Conservation (phyloP, 2,329 filamentous ascomycete genomes). For the Talaromyces sp. region DNA sequence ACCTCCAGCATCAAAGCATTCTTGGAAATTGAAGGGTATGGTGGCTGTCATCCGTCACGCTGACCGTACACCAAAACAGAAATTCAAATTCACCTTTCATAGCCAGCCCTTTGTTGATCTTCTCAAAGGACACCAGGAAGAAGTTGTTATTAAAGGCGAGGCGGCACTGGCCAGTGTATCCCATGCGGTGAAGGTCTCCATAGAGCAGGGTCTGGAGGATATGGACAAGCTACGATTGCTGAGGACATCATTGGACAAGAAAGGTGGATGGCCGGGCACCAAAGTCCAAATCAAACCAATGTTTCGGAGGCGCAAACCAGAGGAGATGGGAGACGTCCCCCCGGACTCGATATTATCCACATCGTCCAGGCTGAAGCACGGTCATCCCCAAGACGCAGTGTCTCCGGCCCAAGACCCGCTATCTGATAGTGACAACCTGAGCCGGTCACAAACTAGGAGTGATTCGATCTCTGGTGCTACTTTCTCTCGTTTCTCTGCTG, state of each 20-base stretch:
- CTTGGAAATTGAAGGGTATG: conserved; percentile 97
- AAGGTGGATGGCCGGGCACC: conserved; percentile 88
- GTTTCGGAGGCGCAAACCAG: conserved; percentile 83
- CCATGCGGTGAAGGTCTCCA: conserved; percentile 76
- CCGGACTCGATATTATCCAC: conserved; percentile 15
- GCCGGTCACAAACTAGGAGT: conserved; percentile 58
- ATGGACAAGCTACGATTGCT: conserved; percentile 78
- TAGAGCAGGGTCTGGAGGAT: conserved; percentile 77
- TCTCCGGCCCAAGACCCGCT: conserved; percentile 18
- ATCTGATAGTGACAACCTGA: conserved; percentile 29
- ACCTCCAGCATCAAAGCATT: conserved; percentile 73
- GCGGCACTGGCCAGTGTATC: conserved; percentile 84
- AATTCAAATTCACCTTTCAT: conserved; percentile 99
- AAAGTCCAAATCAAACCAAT: conserved; percentile 99
- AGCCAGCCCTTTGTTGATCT: conserved; percentile 93
- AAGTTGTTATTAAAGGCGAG: conserved; percentile 89
- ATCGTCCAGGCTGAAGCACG: conserved; percentile 8
- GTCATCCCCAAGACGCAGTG: conserved; percentile 17
- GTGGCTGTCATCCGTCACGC: conserved; percentile 95
- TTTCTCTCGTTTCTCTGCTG: conserved; percentile 88
- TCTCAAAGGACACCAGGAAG: conserved; percentile 91
- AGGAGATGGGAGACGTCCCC: conserved; percentile 44
- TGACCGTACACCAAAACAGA: conserved; percentile 96
- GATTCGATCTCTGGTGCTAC: conserved; percentile 88
- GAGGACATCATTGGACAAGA: conserved; percentile 83